phyloP scores from a whole-genome alignment of 257 asterid genomes.

The Penstemon davidsonii region DNA sequence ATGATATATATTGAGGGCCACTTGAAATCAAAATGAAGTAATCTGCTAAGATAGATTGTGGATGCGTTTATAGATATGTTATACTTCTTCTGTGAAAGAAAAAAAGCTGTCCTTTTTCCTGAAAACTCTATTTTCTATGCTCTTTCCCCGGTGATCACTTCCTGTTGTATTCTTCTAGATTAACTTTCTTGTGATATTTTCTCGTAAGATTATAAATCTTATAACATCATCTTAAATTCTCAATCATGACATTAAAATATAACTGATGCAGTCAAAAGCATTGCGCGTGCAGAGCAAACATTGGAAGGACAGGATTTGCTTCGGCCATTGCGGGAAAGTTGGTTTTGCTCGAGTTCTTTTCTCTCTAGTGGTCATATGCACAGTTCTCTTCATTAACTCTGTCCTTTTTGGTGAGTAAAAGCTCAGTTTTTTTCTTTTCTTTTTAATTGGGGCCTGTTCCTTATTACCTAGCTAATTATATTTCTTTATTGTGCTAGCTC shows the following conservation, averaged over 20 bases:
- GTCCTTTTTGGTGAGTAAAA: constrained; percentile 73
- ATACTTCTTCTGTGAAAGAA: constrained; percentile 1
- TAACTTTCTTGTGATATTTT: constrained; percentile 17
- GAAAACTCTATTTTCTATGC: constrained; percentile 2
- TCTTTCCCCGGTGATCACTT: constrained; percentile 18
- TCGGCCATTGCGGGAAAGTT: constrained; percentile 52
- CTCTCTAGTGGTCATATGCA: constrained; percentile 51
- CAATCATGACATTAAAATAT: constrained; percentile 41
- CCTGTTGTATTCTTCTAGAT: constrained; percentile 16
- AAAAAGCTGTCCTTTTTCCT: constrained; percentile 14
- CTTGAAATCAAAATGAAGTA: neutral
- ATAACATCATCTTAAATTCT: neutral
- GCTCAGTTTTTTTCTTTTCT: constrained; percentile 18
- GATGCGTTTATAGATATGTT: neutral
- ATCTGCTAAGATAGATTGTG: neutral
- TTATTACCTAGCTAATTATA: constrained; percentile 37
- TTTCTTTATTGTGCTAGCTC: constrained; percentile 59
- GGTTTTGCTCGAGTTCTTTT: constrained; percentile 89
- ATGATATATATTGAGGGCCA: constrained; percentile 9
- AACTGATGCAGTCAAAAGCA: constrained; percentile 67
- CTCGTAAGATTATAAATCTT: constrained; percentile 16
- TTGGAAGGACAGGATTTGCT: constrained; percentile 55
- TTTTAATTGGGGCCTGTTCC: constrained; percentile 10
- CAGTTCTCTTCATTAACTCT: constrained; percentile 71
- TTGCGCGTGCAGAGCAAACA: constrained; percentile 45